Conservation (phyloP, 257 asterid genomes). For the Solanum piurae region DNA sequence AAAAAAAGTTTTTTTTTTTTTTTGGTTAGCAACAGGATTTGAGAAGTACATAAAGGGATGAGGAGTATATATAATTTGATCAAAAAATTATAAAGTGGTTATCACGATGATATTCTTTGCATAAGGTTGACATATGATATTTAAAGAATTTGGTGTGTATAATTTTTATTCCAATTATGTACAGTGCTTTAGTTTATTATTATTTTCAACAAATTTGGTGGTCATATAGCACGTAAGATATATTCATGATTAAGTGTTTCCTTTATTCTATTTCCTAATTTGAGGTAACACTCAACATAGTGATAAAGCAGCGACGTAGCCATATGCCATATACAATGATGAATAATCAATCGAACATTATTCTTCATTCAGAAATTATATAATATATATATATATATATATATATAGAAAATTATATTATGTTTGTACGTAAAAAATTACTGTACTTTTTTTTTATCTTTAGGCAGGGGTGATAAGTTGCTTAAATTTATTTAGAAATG, state of each 20-base stretch:
- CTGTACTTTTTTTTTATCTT: too few relatives aligned
- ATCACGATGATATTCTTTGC: neutral
- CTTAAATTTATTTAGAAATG: neutral
- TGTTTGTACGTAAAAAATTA: neutral
- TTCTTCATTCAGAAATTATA: neutral
- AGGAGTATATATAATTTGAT: neutral
- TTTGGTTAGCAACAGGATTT: neutral
- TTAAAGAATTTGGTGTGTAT: neutral
- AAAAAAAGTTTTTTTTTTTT: neutral
- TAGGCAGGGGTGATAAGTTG: neutral
- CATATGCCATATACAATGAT: too few relatives aligned
- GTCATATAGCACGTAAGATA: neutral
- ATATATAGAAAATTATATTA: neutral
- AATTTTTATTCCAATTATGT: neutral
- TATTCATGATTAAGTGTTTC: neutral
- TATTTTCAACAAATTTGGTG: neutral
- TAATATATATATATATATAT: accelerated
- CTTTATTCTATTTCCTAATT: neutral
- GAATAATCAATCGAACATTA: too few relatives aligned
- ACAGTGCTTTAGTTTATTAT: neutral
- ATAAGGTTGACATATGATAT: neutral
- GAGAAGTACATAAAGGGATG: neutral
- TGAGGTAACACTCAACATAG: neutral
- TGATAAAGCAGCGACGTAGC: neutral
- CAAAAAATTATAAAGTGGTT: neutral